Base-by-base conservation (phyloP, 768 basidiomycete species). In the Termitomyces eurrhizus region DNA sequence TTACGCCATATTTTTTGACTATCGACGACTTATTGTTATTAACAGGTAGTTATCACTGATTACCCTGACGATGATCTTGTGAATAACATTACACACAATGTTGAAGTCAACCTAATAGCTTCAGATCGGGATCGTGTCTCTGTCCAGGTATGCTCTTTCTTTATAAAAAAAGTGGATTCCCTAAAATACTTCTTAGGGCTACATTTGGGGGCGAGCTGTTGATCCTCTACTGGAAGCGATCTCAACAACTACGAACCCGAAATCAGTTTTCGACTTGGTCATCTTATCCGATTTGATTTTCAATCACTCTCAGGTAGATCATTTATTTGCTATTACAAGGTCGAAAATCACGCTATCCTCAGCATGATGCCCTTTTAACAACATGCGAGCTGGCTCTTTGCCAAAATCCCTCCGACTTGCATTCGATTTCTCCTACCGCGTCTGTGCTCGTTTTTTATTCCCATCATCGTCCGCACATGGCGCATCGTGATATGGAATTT, bases 201-300 rank as follows among this genome's bases (percentile, higher is more conserved):
- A 92, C 68, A 83, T 89, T 7, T 95, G 93, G 93, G 93, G 93
- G 0, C 79, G 79, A 13, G 67, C 83, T 0, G 77, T 86, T 4
- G 60, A 74, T 9, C 71, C 77, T 0, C 73, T 91, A 7, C 65
- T 87, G 1, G 70, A 72, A 9, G 53, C 68, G 7, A 66, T 75
- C 9, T 65, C 68, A 54, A 2, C 68, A 54, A 2, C 49, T 16
- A 8, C 51, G 14, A 35, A 42, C 14, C 52, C 60, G 48, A 33
- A 52, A 29, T 24, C 65, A 3, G 73, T 75, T 35, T 98, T 92
- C 67, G 86, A 96, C 66, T 68, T 96, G 24, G 81, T 98, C 57
- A 86, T 98, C 62, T 78, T 98, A 58, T 95, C 93, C 1, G 95
- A 98, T 74, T 84, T 98, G 37, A 84, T 98, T 37, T 97, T 96